Evolutionary conservation across 1,284 basidiomycete genomes (phyloP), one percentile per base, ranked within the genome.

Genomic region (Leccinum ponderosum): DNA sequence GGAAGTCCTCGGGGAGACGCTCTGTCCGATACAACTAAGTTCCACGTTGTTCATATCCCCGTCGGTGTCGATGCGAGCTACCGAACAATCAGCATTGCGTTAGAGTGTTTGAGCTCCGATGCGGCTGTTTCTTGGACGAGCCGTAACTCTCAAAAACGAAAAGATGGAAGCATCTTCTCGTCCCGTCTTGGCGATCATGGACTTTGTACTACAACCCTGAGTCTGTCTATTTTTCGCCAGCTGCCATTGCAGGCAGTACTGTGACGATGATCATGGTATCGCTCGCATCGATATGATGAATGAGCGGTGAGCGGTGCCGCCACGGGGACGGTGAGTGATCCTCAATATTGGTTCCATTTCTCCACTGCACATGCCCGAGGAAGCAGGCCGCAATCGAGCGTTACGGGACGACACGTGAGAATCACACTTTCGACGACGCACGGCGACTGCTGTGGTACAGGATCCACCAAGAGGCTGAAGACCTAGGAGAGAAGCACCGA

Each of bases 401-500:
- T 44, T 55, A 29, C 56, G 52, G 56, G 37, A n/a, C 1, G 60
- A 31, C 59, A 67, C 57, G 57, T 65, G 69, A 61, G 68, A 63
- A 70, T 69, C 68, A 51, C 55, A 6, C 6, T 56, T 50, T 54
- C 50, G 59, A 60, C 48, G 55, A 53, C 6, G 59, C 50, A 62
- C 68, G 68, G 68, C 29, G 69, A 62, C 61, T 56, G 66, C 57
- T 61, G 59, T 70, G 61, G 60, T 55, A 64, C 53, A 64, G 71
- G 68, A 70, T 72, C 71, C 69, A 73, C 69, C 66, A 52, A 35
- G 12, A 33, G 44, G 9, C 17, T 27, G 27, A 59, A 37, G 70
- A 67, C 51, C 67, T 72, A 71, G 68, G 68, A 73, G 55, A 62
- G 68, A 73, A 72, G 71, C 29, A 42, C 17, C 11, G 59, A 71